Evolutionary conservation across 352 stramenopile genomes (phyloP), one percentile per base, ranked within the genome.

Genomic region (Lagenidium giganteum): DNA sequence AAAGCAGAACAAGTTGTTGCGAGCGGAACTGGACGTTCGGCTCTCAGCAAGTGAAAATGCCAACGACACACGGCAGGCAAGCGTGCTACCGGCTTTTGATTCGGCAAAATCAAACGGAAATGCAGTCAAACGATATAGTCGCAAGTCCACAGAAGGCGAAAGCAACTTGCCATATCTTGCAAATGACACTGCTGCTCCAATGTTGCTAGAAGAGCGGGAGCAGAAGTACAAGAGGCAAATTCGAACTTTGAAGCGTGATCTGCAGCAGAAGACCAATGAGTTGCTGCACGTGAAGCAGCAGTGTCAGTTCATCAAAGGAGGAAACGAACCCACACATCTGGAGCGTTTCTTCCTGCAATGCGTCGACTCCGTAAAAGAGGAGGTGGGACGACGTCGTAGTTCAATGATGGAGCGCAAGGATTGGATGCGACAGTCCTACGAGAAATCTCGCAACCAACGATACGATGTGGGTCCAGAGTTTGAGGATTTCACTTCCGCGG

Each of bases 1-100:
- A 55, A 96, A 95, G 42, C 86, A 97, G 46, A 96, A 97, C 60
- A 97, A 97, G 54, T 47, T 97, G 20, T 61, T 96, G 24, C 78
- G 78, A 17, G 79, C 82, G 0, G 84, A 92, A 33, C 54, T 95
- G 5, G 82, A 92, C 21, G 61, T 90, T 33, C 70, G 77, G 2
- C 33, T 87, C 6, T 32, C 59, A 8, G 63, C 53, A 3, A 39
- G 61, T 7, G 47, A 38, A 3, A 77, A 57, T 21, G 53, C 48
- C 32, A 46, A 55, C 25, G 57, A 65, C 11, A 51, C 49, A 3
- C 57, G 68, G 21, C 41, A 33, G 17, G 42, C 24, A 21, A 45
- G 42, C 11, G 21, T 62, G 16, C 54, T 84, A 8, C 67, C 62
- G 5, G 18, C 53, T 8, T 84, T 83, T 14, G 68, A 83, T 17